A percentile compares a stretch with the other conserved stretches of the same genome.
Conservation (phyloP, 2,329 filamentous ascomycete genomes). For the Ploettnerulaceae sp. region DNA sequence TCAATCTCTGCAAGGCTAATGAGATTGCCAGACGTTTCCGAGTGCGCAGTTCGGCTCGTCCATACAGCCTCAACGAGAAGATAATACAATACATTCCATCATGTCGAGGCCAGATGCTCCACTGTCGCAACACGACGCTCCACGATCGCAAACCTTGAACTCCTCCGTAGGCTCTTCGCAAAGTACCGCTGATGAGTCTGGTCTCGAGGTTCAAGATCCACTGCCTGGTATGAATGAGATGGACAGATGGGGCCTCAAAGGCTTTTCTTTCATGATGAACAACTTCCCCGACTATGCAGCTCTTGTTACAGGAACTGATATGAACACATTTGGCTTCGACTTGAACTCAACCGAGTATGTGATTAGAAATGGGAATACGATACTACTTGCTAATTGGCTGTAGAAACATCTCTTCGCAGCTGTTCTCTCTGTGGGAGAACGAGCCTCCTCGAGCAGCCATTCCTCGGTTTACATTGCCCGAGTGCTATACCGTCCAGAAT, state of each 20-base stretch:
- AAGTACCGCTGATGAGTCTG: slow-evolving; percentile 26
- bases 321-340: slow-evolving; percentile 52
- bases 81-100: slow-evolving; percentile 19
- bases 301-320: slow-evolving; percentile 56
- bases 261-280: slow-evolving; percentile 54
- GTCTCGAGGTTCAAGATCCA: slow-evolving; percentile 48
- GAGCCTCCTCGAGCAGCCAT: slow-evolving; percentile 53
- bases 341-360: slow-evolving; percentile 54
- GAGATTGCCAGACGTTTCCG: slow-evolving; percentile 22
- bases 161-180: slow-evolving; percentile 22
- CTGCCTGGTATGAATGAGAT: slow-evolving; percentile 56
- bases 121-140: slow-evolving; percentile 20
- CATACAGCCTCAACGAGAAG: slow-evolving; percentile 20
- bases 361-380: not conserved
- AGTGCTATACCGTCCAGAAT: slow-evolving; percentile 64
- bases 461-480: slow-evolving; percentile 54
- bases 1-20: slow-evolving; percentile 2
- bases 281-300: slow-evolving; percentile 59
- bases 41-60: slow-evolving; percentile 25
- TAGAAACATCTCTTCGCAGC: slow-evolving; percentile 49
- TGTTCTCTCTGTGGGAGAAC: slow-evolving; percentile 58
- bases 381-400: slow-evolving; percentile 15
- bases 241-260: slow-evolving; percentile 63
- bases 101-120: slow-evolving; percentile 27
- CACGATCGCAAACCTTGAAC: slow-evolving; percentile 23